Conservation (phyloP, 2,329 filamentous ascomycete species). For the Cordyceps fumosorosea region DNA sequence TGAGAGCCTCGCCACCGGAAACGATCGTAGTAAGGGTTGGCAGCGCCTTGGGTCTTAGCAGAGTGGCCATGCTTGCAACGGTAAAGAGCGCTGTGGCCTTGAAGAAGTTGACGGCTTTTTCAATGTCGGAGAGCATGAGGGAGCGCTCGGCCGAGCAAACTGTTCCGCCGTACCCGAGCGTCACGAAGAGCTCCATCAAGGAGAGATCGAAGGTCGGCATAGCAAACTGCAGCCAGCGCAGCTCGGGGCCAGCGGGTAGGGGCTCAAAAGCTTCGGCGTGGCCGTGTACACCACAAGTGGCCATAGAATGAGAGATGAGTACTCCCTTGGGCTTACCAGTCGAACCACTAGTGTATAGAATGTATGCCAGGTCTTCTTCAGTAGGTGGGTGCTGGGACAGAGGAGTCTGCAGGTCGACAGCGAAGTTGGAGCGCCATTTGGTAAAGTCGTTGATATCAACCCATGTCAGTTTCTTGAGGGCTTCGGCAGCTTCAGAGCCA, state of each 20-base stretch:
- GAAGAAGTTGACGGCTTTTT: slow-evolving; percentile 12
- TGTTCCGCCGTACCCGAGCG: slow-evolving; percentile 11
- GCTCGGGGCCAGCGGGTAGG: slow-evolving; percentile 5
- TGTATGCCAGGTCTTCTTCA: slow-evolving; percentile 27
- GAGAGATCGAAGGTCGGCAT: slow-evolving; percentile 14
- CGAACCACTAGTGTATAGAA: slow-evolving; percentile 41
- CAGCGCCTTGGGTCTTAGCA: slow-evolving; percentile 10
- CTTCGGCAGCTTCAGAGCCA: slow-evolving; percentile 1
- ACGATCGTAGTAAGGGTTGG: slow-evolving; percentile 12
- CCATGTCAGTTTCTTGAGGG: slow-evolving; percentile 10
- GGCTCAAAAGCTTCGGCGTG: slow-evolving; percentile 9
- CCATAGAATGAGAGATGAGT: slow-evolving; percentile 69
- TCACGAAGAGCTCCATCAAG: slow-evolving; percentile 12
- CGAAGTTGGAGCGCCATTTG: slow-evolving; percentile 11
- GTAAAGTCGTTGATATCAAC: slow-evolving; percentile 6
- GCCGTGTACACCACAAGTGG: slow-evolving; percentile 9
- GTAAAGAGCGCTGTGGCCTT: slow-evolving; percentile 9
- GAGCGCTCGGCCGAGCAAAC: slow-evolving; percentile 13
- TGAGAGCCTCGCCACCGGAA: slow-evolving; percentile 10
- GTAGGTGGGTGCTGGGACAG: not conserved
- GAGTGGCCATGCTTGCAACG: slow-evolving; percentile 12
- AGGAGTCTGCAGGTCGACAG: slow-evolving; percentile 4
- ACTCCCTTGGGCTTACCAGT: slow-evolving; percentile 45
- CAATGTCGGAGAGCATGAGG: slow-evolving; percentile 12
- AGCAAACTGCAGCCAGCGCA: slow-evolving; percentile 12